Base-by-base conservation (phyloP, 768 basidiomycete species). In the Strobilomyces dryophilus region DNA sequence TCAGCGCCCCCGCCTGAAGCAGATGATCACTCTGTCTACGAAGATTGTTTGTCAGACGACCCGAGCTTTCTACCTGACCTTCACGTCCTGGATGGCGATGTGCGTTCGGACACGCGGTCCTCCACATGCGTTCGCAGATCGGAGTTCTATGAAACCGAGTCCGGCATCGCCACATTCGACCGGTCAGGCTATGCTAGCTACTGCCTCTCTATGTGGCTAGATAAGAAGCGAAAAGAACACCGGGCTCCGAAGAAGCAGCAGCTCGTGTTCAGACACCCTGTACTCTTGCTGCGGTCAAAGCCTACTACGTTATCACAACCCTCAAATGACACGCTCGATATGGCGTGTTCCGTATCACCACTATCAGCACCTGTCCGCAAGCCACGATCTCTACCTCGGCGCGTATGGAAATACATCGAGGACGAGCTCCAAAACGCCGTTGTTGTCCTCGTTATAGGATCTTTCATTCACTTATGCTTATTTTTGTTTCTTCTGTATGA, bases 341-440 rank as follows among this genome's bases (percentile, higher is more conserved):
- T 34, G 8, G 21, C 27, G 41, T 17, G 35, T 44, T 11, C 55
- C 21, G 15, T 47, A n/a, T 34, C 47, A 31, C 42, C 52, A 17
- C 34, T 32, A 4, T 32, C 48, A 17, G 0, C 46, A 5, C 36
- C 9, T n/a, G 21, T 55, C 37, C 20, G 36, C 35, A 51, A 31
- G 17, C 36, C 55, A 26, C 56, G 47, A 9, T 59, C 59, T 11
- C 57, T 59, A 14, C 42, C 52, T 24, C 50, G 45, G 20, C 59
- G 53, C 10, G 44, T 66, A n/a, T 59, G 48, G 44, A 54, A 51
- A 40, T 21, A 14, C 18, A 20, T 70, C 50, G 65, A 60, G 34
- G 60, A 68, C 31, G 69, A 69, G 37, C 39, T 70, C 45, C 58
- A 59, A 43, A 68, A 70, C 17, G 69, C 65, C 7, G 21, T 70